Conservation (phyloP, 352 stramenopile species). For the Phytophthora agathidicida region DNA sequence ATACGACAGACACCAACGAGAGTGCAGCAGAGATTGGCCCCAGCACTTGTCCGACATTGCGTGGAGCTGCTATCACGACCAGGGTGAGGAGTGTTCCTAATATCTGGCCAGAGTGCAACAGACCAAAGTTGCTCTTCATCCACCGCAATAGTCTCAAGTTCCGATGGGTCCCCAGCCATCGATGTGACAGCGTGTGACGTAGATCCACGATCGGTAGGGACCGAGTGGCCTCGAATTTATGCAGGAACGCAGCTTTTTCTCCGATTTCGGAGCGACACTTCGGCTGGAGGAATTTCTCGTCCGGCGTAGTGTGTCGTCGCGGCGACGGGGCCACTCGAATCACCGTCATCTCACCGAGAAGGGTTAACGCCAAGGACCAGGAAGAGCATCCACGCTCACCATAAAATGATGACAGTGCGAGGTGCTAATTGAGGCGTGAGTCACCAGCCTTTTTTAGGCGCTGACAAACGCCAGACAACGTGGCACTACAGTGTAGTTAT, state of each 20-base stretch:
- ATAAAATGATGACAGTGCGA: not conserved
- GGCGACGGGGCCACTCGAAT: conserved; percentile 5
- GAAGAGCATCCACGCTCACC: not conserved
- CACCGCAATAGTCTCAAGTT: conserved; percentile 17
- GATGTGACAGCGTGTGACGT: conserved; percentile 15
- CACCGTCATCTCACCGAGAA: conserved; percentile 11
- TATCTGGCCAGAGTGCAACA: conserved; percentile 11
- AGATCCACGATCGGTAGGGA: conserved; percentile 24
- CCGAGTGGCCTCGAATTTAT: conserved; percentile 21
- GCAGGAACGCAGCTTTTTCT: conserved; percentile 10
- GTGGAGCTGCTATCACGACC: conserved; percentile 9
- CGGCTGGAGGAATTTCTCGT: conserved; percentile 13
- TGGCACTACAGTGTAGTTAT: no score
- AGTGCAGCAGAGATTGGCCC: conserved; percentile 9
- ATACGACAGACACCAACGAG: conserved; percentile 16
- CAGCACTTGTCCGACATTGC: conserved; percentile 8
- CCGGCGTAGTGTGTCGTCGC: conserved; percentile 5
- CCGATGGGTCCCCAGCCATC: not conserved
- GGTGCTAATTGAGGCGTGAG: no score
- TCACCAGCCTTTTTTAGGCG: no score
- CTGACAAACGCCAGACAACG: no score
- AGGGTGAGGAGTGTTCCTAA: conserved; percentile 9
- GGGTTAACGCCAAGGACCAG: not conserved
- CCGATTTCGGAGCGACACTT: not conserved
- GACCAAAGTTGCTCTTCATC: conserved; percentile 27